Conservation (phyloP, 192 early-diverging fungal species). For the Rhizoclosmatium globosum region DNA sequence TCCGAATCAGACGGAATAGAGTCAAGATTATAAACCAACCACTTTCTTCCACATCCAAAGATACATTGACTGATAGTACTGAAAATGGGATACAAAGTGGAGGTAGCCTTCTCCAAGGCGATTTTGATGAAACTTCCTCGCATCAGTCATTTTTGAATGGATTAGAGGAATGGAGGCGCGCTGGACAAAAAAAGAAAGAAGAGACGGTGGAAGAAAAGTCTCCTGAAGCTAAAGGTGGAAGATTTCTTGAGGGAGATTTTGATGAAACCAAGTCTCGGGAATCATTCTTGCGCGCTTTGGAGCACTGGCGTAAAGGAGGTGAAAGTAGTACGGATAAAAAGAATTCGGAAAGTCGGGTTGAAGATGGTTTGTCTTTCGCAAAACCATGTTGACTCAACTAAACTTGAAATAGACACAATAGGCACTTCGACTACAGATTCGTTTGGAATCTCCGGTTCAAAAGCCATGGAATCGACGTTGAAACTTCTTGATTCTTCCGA, state of each 20-base stretch:
- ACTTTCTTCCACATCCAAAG: neutral
- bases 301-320: neutral
- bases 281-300: neutral
- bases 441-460: neutral
- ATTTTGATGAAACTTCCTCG: constrained; percentile 1
- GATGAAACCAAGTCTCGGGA: neutral
- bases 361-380: neutral
- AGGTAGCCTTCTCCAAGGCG: constrained; percentile 2
- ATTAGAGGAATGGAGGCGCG: constrained; percentile 16
- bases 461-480: neutral
- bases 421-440: constrained; percentile 4
- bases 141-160: constrained; percentile 8
- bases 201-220: neutral
- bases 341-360: neutral
- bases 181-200: neutral
- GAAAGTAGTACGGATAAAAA: neutral
- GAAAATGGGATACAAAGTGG: neutral
- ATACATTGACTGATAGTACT: constrained; percentile 9
- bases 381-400: neutral
- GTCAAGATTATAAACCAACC: neutral
- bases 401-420: neutral
- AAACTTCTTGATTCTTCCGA: neutral
- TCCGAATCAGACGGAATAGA: neutral
- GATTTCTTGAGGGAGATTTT: neutral
- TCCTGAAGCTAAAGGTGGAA: neutral